Base-by-base conservation (phyloP, 441 rosid genomes). In the Croton laevigatus region DNA sequence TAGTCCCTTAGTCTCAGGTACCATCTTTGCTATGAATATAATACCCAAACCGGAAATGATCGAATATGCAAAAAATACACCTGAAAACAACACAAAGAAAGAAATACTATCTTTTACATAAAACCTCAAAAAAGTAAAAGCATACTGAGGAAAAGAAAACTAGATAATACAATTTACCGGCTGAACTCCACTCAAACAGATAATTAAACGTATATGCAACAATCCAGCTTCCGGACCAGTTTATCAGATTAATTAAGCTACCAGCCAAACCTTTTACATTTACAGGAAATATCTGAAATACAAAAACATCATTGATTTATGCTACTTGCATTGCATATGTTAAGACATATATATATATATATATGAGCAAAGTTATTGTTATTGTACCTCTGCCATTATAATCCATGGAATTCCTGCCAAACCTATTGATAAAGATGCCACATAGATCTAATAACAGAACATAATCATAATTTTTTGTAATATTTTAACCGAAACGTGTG, bases 1-100 rank as follows among this genome's bases (percentile, higher is more conserved):
- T 55, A 88, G 78, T 3, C 93, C 97, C 71, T 86, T 88, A 0
- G 91, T 90, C 75, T 88, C 95, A 0, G 90, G 95, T n/a, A 93
- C 90, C 73, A 85, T 32, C 68, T 78, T 81, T 34, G 73, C 82
- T 0, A 83, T 62, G 66, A 89, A 89, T 19, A 88, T 1, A 17
- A 87, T 71, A 3, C 78, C 76, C 0, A 52, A n/a, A 1, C 66
- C 81, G 45, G 83, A 79, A 0, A 89, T 58, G 57, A 51, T 79
- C 0, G 83, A 66, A 17, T 81, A 87, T n/a, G 87, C 62, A 36
- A 89, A 82, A 59, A 91, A 89, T 59, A 62, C 73, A 0, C 91
- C 95, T 86, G 83, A 6, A 4, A 52, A 27, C 7, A 19, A 52
- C 8, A 6, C 14, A 19, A 0, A 52, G 5, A 10, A 52, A 17